A percentile compares a stretch with the other conserved stretches of the same genome.
Evolutionary conservation across 306 rosid genomes (phyloP).

Genomic region (Pyrus betulifolia): DNA sequence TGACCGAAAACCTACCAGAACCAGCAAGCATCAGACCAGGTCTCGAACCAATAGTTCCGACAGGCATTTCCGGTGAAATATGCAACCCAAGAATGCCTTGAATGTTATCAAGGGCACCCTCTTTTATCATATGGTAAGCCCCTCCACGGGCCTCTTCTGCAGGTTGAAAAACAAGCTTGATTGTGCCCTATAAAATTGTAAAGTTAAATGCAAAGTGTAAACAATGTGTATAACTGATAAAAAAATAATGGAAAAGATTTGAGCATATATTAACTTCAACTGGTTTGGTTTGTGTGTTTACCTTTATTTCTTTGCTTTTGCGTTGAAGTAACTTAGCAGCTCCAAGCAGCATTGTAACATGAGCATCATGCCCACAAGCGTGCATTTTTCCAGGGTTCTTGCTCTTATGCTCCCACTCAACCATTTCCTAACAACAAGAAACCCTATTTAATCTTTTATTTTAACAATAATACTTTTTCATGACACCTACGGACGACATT

Average conservation of each 20-base stretch:
- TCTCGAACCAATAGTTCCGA: slow-evolving; percentile 39
- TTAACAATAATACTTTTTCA: too few relatives aligned
- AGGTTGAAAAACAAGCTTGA: slow-evolving; percentile 59
- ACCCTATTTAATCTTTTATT: background rate
- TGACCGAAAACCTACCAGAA: slow-evolving; percentile 34
- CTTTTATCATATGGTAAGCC: slow-evolving; percentile 45
- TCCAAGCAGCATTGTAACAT: slow-evolving; percentile 57
- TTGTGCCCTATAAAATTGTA: slow-evolving; percentile 39
- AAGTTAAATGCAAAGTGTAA: background rate
- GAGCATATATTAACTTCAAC: background rate
- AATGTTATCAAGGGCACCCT: slow-evolving; percentile 39
- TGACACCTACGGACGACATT: too few relatives aligned
- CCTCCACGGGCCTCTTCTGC: slow-evolving; percentile 53
- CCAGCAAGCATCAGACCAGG: slow-evolving; percentile 45
- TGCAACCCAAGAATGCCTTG: slow-evolving; percentile 49
- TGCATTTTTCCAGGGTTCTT: slow-evolving; percentile 51
- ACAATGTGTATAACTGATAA: background rate
- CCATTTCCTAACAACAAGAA: slow-evolving; percentile 39
- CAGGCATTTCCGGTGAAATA: slow-evolving; percentile 18
- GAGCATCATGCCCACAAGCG: slow-evolving; percentile 62
- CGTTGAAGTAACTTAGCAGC: slow-evolving; percentile 53
- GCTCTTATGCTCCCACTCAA: slow-evolving; percentile 64
- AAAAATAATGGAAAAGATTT: background rate
- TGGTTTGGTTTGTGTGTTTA: background rate
- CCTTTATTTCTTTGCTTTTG: slow-evolving; percentile 36